Evolutionary conservation across 192 early-diverging fungal species (phyloP).

Genomic region (Coemansia sp.): DNA sequence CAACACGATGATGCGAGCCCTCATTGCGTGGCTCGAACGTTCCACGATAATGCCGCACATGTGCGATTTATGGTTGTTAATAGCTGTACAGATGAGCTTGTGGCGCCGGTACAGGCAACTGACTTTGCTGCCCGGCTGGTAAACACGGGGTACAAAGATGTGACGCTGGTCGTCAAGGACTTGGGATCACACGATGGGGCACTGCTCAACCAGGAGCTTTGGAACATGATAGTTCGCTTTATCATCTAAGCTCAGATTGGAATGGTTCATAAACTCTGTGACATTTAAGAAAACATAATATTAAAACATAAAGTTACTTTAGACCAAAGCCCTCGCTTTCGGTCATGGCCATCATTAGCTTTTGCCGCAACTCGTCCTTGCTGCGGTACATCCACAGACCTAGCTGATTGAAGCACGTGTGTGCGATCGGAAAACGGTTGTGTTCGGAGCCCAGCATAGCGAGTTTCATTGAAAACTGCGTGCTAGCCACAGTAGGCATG

Average conservation of each 20-base stretch:
- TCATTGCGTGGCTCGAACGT: not conserved
- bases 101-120: conserved; percentile 60
- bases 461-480: conserved; percentile 63
- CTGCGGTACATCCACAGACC: conserved; percentile 76
- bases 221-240: conserved; percentile 31
- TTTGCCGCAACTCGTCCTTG: conserved; percentile 64
- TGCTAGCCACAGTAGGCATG: conserved; percentile 70
- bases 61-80: conserved; percentile 65
- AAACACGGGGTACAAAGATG: conserved; percentile 15
- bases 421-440: conserved; percentile 79
- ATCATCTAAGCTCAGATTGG: too few species aligned
- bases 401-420: conserved; percentile 94
- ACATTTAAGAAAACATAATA: not conserved
- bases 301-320: conserved; percentile 49
- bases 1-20: conserved; percentile 21
- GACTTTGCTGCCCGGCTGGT: conserved; percentile 29
- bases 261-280: too few species aligned
- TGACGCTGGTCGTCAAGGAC: conserved; percentile 19
- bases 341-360: conserved; percentile 70
- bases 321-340: conserved; percentile 81
- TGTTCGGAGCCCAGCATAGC: conserved; percentile 65
- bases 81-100: conserved; percentile 66
- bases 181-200: conserved; percentile 31
- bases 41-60: conserved; percentile 12
- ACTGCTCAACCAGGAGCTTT: conserved; percentile 23